Percentiles rank a stretch among this genome's conserved stretches.
Conservation (phyloP, 768 basidiomycete species). For the Neoboletus subvelutipes region DNA sequence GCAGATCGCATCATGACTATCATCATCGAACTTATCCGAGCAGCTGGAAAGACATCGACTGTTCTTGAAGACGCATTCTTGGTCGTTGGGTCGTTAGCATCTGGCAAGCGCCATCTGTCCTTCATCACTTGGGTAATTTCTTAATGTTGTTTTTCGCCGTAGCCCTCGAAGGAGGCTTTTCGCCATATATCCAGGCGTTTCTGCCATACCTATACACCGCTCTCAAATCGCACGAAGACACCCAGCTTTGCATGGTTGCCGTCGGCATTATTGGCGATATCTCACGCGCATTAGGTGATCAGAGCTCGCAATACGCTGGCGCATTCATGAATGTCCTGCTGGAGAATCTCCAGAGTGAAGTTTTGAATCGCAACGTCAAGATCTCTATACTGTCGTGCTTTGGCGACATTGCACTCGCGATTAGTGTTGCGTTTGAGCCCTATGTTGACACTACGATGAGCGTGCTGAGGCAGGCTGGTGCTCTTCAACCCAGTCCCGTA, state of each 20-base stretch:
- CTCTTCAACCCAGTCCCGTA: conserved; percentile 84
- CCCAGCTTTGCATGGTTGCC: conserved; percentile 92
- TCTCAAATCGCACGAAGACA: conserved; percentile 90
- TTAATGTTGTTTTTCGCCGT: conserved; percentile 9
- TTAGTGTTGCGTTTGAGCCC: conserved; percentile 82
- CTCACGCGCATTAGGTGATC: conserved; percentile 89
- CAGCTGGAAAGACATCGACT: conserved; percentile 90
- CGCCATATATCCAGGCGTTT: conserved; percentile 83
- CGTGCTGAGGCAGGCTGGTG: conserved; percentile 88
- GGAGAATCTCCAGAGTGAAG: conserved; percentile 87
- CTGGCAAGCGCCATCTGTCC: conserved; percentile 44
- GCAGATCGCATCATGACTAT: conserved; percentile 96
- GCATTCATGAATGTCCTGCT: conserved; percentile 91
- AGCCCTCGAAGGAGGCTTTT: conserved; percentile 78
- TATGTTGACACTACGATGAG: conserved; percentile 89
- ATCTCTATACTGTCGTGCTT: conserved; percentile 95
- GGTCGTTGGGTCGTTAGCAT: conserved; percentile 83
- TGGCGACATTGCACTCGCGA: conserved; percentile 93
- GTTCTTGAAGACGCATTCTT: conserved; percentile 96
- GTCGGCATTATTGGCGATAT: conserved; percentile 96
- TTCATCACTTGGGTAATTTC: neutral
- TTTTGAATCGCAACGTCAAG: conserved; percentile 92
- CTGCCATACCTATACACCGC: conserved; percentile 85
- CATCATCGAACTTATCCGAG: conserved; percentile 77
- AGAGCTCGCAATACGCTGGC: conserved; percentile 77